Percentiles rank a stretch among this genome's conserved stretches.
phyloP scores from a whole-genome alignment of 139 green algal species.

The Mesotaenium endlicherianum region DNA sequence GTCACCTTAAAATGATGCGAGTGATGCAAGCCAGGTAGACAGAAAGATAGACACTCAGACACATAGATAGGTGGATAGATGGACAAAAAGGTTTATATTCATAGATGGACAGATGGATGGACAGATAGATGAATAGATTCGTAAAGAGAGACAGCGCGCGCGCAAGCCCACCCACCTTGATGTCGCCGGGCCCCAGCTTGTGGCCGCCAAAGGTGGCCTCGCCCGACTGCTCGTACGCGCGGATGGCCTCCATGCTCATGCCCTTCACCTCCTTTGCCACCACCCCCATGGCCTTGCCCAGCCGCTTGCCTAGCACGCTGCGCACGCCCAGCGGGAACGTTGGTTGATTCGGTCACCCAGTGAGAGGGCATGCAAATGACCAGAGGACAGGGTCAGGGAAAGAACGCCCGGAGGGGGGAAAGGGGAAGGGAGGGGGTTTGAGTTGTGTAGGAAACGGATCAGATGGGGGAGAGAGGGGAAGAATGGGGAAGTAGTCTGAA shows the following conservation, averaged over 20 bases:
- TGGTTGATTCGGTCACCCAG: background rate
- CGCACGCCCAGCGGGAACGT: no score
- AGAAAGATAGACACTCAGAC: no score
- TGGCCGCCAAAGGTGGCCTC: slow-evolving; percentile 70
- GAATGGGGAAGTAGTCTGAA: background rate
- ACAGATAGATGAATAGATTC: no score
- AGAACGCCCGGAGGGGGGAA: background rate
- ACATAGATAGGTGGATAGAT: no score
- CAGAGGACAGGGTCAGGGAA: background rate
- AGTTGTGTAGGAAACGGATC: background rate
- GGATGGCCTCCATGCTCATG: slow-evolving; percentile 63
- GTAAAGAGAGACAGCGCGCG: no score
- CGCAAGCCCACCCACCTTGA: slow-evolving; percentile 80
- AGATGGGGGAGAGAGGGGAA: background rate
- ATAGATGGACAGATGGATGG: no score
- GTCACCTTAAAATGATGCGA: no score
- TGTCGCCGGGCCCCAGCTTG: slow-evolving; percentile 65
- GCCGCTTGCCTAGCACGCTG: slow-evolving; percentile 74
- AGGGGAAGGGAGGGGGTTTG: background rate
- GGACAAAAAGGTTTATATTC: no score
- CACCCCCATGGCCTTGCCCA: slow-evolving; percentile 78
- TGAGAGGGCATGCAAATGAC: background rate
- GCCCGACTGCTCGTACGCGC: slow-evolving; percentile 64
- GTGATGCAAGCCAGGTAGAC: no score
- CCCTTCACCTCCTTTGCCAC: slow-evolving; percentile 71